Evolutionary conservation across 139 green algal genomes (phyloP), one percentile per base, ranked within the genome.

Genomic region (Astrephomene gubernaculifera): DNA sequence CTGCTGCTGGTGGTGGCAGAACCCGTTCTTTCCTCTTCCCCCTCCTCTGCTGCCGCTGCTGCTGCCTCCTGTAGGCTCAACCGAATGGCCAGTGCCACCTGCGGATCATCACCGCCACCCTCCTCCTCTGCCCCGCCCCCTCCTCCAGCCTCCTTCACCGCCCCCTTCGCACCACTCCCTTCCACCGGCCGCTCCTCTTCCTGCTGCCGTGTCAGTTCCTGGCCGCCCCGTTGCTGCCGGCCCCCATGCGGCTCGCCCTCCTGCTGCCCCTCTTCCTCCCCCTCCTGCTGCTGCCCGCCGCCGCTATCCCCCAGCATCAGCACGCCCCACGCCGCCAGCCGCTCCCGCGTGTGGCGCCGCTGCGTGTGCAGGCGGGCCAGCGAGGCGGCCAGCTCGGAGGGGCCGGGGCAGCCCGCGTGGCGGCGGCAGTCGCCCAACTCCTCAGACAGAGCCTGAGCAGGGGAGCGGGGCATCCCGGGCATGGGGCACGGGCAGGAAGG

Each of bases 391-490:
- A 90, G 79, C 49, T 87, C 80, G 14, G 52, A 14, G 25, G 86
- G 86, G 0, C 86, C 86, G 0, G 86, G 86, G 49, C 68, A 82
- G 80, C 73, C 57, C 0, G 7, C 25, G 80, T 90, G 86, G 25
- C 72, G 68, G 27, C 64, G 53, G 80, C 86, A 90, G 71, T 90
- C 80, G 33, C 81, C 79, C 45, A 87, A 61, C 2, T 90, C 86
- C 0, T 64, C 36, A 4, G 27, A 0, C 35, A 90, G 44, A 1
- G 84, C 57, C 86, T 89, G 57, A 38, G 21, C 33, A 21, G 33
- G 6, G 17, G 1, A 35, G 67, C 38, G 41, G 12, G 17, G 49
- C 12, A 57, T 57, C 49, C 49, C 49, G 49, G 49, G 49, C 12
- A 57, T n/a, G n/a, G 17, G 49, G 49, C 49, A 57, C 12, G 12